Evolutionary conservation across 208 protist species (phyloP).

Genomic region (Plasmodiophora brassicae): DNA sequence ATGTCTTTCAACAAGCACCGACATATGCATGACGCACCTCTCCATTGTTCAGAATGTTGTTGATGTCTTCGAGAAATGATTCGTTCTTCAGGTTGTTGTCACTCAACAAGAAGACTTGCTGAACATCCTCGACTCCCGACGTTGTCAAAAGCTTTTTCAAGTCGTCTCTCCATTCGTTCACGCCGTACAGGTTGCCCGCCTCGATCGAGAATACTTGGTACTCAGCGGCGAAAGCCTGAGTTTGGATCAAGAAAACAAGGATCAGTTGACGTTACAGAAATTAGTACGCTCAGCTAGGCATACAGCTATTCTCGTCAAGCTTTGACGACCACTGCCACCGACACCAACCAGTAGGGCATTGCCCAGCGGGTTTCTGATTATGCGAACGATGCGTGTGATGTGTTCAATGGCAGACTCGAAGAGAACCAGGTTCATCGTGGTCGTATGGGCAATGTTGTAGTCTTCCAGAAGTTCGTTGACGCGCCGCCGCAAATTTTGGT

Average conservation of each 20-base stretch:
- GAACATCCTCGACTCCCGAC: slow-evolving; percentile 85
- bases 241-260: too few relatives aligned
- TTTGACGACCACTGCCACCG: slow-evolving; percentile 92
- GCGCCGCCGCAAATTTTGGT: slow-evolving; percentile 64
- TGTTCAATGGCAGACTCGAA: slow-evolving; percentile 92
- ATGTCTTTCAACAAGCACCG: neutral
- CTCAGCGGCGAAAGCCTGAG: slow-evolving; percentile 76
- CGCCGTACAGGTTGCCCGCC: slow-evolving; percentile 87
- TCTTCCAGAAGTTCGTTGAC: slow-evolving; percentile 80
- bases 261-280: neutral
- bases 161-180: slow-evolving; percentile 89
- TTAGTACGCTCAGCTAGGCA: neutral
- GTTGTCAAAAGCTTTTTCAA: slow-evolving; percentile 79
- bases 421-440: slow-evolving; percentile 87
- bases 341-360: slow-evolving; percentile 93
- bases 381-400: slow-evolving; percentile 84
- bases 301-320: slow-evolving; percentile 81
- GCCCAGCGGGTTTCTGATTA: slow-evolving; percentile 86
- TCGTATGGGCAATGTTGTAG: slow-evolving; percentile 74
- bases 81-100: slow-evolving; percentile 94
- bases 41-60: slow-evolving; percentile 93
- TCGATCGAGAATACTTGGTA: slow-evolving; percentile 86
- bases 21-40: slow-evolving; percentile 75
- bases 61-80: slow-evolving; percentile 95
- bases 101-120: slow-evolving; percentile 87